Conservation (phyloP, 768 basidiomycete genomes). For the Mycena epipterygia region DNA sequence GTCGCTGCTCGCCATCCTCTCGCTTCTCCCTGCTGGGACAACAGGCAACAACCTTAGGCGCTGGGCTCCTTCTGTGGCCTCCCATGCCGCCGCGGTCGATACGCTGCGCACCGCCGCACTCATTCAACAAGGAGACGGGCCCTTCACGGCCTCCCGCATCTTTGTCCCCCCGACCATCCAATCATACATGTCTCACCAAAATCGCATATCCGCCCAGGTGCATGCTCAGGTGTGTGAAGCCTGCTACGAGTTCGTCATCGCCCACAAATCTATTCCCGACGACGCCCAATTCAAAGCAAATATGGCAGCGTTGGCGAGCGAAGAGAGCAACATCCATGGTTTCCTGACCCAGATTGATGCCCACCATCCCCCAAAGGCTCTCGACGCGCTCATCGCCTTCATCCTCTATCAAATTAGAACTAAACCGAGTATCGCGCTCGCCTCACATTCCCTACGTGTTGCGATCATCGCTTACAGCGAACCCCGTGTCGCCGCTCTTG, state of each 20-base stretch:
- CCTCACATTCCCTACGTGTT: not conserved
- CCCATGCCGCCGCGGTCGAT: constrained; percentile 4
- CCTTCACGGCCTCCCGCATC: not conserved
- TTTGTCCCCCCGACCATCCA: constrained; percentile 39
- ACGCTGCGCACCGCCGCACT: constrained; percentile 23
- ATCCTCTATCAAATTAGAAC: constrained; percentile 28
- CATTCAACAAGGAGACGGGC: not conserved
- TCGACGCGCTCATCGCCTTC: constrained; percentile 35
- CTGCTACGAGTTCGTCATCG: too few relatives aligned
- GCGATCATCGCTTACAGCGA: not conserved
- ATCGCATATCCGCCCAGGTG: constrained; percentile 15
- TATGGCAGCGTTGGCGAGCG: too few relatives aligned
- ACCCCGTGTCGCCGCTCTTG: too few relatives aligned
- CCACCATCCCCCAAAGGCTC: not conserved
- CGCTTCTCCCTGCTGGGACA: constrained; percentile 43
- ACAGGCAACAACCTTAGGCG: constrained; percentile 16
- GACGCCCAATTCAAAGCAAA: too few relatives aligned
- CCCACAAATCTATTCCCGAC: too few relatives aligned
- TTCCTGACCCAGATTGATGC: constrained; percentile 13
- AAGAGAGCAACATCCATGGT: too few relatives aligned
- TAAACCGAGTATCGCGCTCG: constrained; percentile 23
- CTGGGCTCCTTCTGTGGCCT: constrained; percentile 19
- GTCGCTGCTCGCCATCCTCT: constrained; percentile 39
- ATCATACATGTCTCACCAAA: constrained; percentile 29
- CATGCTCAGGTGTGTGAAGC: constrained; percentile 15